phyloP scores from a whole-genome alignment of 2,329 filamentous ascomycete genomes.

The Colletotrichum abscissum region DNA sequence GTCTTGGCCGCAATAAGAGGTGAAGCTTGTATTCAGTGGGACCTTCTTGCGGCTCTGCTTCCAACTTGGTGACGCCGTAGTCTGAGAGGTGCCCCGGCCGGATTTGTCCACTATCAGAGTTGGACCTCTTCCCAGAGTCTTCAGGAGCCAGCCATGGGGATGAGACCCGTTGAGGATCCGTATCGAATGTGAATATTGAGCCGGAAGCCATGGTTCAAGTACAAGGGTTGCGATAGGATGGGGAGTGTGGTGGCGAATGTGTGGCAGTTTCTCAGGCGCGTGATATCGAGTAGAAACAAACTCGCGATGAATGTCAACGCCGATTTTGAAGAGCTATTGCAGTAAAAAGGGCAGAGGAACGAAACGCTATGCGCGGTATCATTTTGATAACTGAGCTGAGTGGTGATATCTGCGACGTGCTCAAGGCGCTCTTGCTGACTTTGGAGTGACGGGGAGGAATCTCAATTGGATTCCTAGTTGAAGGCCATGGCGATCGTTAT shows the following conservation, averaged over 20 bases:
- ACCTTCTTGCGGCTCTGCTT: conserved; percentile 92
- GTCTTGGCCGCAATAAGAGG: conserved; percentile 81
- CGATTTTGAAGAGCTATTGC: conserved; percentile 18
- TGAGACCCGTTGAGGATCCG: conserved; percentile 85
- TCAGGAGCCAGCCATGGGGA: conserved; percentile 85
- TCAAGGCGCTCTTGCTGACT: conserved; percentile 3
- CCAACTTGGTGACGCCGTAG: conserved; percentile 78
- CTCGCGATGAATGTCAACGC: background rate
- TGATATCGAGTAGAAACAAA: background rate
- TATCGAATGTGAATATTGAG: conserved; percentile 95
- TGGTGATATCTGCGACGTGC: background rate
- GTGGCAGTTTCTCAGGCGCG: background rate
- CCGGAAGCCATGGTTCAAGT: conserved; percentile 81
- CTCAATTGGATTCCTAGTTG: conserved; percentile 16
- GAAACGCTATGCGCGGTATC: conserved; percentile 35
- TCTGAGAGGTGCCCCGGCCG: conserved; percentile 63
- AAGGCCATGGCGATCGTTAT: conserved; percentile 18
- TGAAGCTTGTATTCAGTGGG: conserved; percentile 98
- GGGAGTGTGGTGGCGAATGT: background rate
- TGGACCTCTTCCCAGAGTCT: conserved; percentile 49
- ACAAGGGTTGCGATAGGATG: background rate
- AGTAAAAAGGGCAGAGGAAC: conserved; percentile 19
- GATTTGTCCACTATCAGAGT: conserved; percentile 40
- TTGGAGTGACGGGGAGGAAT: background rate
- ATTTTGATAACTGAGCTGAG: conserved; percentile 21